These are phyloP conservation scores for Chrysoporthe puriensis DNA, from an alignment of 2,329 filamentous ascomycete species.

Conservation along the genomic window DNA sequence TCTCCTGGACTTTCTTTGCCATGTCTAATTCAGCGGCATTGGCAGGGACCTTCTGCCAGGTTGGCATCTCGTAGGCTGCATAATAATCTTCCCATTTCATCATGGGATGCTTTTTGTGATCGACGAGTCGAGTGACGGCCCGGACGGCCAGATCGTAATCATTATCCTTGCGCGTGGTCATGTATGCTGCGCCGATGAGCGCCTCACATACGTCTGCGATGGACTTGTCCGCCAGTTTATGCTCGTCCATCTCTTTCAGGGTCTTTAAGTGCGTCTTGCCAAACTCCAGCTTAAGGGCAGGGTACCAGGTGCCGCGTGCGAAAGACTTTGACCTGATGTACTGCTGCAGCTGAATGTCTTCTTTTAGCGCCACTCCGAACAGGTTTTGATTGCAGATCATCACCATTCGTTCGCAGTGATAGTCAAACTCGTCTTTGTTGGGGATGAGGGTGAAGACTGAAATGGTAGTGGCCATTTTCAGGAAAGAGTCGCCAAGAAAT, in stretches of 20 bases:
- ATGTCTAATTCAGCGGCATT: constrained; percentile 73
- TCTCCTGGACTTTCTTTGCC: constrained; percentile 63
- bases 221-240: constrained; percentile 82
- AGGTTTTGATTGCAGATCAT: constrained; percentile 92
- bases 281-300: constrained; percentile 71
- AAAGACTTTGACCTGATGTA: constrained; percentile 86
- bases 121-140: constrained; percentile 71
- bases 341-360: constrained; percentile 60
- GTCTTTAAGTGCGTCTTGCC: constrained; percentile 64
- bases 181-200: constrained; percentile 82
- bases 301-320: constrained; percentile 86
- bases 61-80: constrained; percentile 66
- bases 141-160: constrained; percentile 62
- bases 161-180: constrained; percentile 47
- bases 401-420: constrained; percentile 88
- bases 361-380: constrained; percentile 72
- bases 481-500: constrained; percentile 88
- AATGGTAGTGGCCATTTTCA: constrained; percentile 95
- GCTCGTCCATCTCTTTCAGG: constrained; percentile 51
- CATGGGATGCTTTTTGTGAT: constrained; percentile 71
- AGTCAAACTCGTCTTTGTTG: constrained; percentile 79
- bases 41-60: constrained; percentile 66
- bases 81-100: constrained; percentile 74
- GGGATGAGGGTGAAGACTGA: constrained; percentile 79
- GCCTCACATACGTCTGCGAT: constrained; percentile 95